Percentiles rank a stretch among this genome's conserved stretches.
Conservation (phyloP, 2,329 filamentous ascomycete species). For the Aspergillus hiratsukae region DNA sequence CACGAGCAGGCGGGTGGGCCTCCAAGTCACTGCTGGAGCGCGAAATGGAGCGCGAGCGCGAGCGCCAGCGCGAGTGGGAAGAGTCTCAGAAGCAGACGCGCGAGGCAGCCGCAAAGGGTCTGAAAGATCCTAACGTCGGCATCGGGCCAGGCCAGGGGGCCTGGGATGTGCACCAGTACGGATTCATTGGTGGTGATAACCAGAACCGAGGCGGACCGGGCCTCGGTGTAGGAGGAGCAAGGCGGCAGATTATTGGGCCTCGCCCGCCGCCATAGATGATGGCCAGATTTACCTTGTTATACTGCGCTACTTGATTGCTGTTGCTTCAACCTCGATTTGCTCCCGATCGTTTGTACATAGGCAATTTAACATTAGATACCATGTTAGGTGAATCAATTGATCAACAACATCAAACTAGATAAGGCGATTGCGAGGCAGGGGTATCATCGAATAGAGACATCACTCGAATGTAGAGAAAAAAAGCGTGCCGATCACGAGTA, state of each 20-base stretch:
- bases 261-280: slow-evolving; percentile 43
- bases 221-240: slow-evolving; percentile 51
- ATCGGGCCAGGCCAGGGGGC: slow-evolving; percentile 45
- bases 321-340: neutral
- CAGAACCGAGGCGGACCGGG: slow-evolving; percentile 53
- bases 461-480: neutral
- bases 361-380: neutral
- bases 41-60: slow-evolving; percentile 64
- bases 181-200: slow-evolving; percentile 58
- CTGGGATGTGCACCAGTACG: slow-evolving; percentile 64
- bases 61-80: slow-evolving; percentile 63
- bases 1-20: slow-evolving; percentile 57
- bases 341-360: neutral
- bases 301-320: neutral
- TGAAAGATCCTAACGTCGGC: slow-evolving; percentile 39
- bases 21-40: slow-evolving; percentile 61
- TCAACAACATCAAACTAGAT: neutral
- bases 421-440: neutral
- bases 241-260: slow-evolving; percentile 61
- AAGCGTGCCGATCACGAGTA: neutral
- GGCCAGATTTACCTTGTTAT: neutral
- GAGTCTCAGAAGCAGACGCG: slow-evolving; percentile 52
- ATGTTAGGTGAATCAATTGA: neutral
- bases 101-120: slow-evolving; percentile 42
- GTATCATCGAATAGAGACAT: neutral